phyloP scores from a whole-genome alignment of 345 rosid species.

The Citrus medica region DNA sequence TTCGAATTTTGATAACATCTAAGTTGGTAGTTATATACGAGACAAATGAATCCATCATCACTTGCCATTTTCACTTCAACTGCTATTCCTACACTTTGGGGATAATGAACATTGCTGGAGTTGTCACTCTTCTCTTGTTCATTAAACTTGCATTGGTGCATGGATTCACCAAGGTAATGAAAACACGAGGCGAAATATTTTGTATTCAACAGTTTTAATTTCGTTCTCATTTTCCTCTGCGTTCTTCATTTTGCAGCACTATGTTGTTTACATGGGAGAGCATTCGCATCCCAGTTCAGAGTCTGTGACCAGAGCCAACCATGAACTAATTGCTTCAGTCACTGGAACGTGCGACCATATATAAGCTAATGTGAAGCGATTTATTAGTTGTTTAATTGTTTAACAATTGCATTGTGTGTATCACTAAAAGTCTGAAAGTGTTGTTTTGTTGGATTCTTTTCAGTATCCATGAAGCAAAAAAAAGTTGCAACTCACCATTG shows the following conservation, averaged over 20 bases:
- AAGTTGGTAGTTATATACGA: background rate
- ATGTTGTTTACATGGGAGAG: conserved; percentile 49
- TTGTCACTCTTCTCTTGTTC: conserved; percentile 21
- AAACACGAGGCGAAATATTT: no score
- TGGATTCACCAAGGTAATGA: conserved; percentile 16
- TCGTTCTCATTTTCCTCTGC: no score
- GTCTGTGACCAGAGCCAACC: conserved; percentile 43
- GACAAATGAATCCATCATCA: no score
- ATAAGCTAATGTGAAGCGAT: background rate
- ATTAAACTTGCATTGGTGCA: conserved; percentile 14
- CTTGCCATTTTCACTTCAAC: no score
- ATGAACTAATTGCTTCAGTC: conserved; percentile 36
- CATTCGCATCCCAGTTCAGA: conserved; percentile 40
- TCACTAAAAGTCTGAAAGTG: background rate
- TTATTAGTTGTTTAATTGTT: no score
- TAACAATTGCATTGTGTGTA: background rate
- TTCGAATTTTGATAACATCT: background rate
- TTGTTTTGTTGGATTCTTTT: conserved; percentile 3
- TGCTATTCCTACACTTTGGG: no score
- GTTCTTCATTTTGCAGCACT: conserved; percentile 33
- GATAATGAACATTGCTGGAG: conserved; percentile 11
- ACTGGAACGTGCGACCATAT: conserved; percentile 27
- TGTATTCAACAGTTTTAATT: no score
- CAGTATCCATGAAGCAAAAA: conserved; percentile 35
- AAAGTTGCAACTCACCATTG: conserved; percentile 39